These are phyloP conservation scores for Ceratocystis papillata DNA, from an alignment of 2,329 filamentous ascomycete species.

Conservation along the genomic window DNA sequence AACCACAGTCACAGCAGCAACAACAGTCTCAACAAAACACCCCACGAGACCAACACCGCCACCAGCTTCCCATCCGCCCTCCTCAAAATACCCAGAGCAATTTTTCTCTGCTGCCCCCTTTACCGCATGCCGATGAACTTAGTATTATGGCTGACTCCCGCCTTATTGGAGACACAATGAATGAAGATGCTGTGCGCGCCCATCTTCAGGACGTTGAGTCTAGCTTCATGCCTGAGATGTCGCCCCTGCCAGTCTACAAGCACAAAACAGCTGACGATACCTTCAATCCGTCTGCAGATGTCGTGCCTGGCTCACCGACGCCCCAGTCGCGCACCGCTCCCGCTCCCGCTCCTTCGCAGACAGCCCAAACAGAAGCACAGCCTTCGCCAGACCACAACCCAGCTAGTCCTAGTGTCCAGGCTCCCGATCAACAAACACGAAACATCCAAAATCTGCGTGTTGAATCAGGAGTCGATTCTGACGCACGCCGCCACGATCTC, in stretches of 20 bases:
- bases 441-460: background rate
- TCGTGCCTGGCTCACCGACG: constrained; percentile 25
- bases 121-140: constrained; percentile 21
- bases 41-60: background rate
- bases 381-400: background rate
- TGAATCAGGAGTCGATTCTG: background rate
- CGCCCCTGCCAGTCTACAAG: constrained; percentile 42
- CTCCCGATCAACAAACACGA: background rate
- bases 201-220: constrained; percentile 55
- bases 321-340: constrained; percentile 22
- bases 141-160: constrained; percentile 29
- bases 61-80: constrained; percentile 13
- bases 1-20: constrained; percentile 2
- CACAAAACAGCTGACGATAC: constrained; percentile 44
- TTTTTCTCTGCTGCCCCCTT: constrained; percentile 18
- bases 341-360: background rate
- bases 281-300: constrained; percentile 42
- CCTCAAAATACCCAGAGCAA: constrained; percentile 14
- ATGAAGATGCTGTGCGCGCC: constrained; percentile 43
- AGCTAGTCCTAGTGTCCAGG: background rate
- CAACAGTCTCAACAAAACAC: background rate
- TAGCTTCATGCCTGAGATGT: constrained; percentile 50
- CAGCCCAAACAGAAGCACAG: background rate
- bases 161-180: constrained; percentile 38
- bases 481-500: background rate